Evolutionary conservation across 345 rosid species (phyloP).

Genomic region (Geranium brycei): DNA sequence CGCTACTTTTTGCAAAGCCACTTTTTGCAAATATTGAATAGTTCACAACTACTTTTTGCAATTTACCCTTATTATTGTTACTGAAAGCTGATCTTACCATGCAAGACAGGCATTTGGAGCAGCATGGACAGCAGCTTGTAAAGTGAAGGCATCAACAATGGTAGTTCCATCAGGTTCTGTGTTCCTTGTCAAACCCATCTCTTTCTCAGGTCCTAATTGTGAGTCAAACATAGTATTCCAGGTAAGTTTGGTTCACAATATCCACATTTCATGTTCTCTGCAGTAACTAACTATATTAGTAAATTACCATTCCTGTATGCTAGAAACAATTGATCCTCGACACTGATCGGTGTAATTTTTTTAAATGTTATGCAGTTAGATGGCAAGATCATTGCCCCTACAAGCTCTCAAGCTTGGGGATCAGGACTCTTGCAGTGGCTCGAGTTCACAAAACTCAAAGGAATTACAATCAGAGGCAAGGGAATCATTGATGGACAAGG

Average conservation of each 20-base stretch:
- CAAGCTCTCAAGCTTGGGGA: constrained; percentile 49
- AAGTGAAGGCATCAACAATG: constrained; percentile 40
- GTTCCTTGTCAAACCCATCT: constrained; percentile 58
- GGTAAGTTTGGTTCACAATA: constrained; percentile 22
- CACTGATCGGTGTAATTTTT: not conserved
- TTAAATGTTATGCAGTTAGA: constrained; percentile 40
- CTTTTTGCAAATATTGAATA: no score
- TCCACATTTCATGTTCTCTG: not conserved
- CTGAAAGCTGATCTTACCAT: not conserved
- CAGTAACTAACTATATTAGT: not conserved
- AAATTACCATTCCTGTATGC: no score
- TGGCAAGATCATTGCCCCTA: constrained; percentile 71
- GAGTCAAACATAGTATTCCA: constrained; percentile 47
- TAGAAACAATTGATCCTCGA: not conserved
- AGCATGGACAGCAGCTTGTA: constrained; percentile 68
- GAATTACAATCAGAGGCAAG: constrained; percentile 51
- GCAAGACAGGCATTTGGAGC: constrained; percentile 57
- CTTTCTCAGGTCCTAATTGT: constrained; percentile 59
- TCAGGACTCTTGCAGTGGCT: constrained; percentile 66
- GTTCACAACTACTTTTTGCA: no score
- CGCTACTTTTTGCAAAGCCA: no score
- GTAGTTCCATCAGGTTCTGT: constrained; percentile 58
- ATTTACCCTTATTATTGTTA: no score
- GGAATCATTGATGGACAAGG: constrained; percentile 82
- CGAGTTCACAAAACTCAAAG: constrained; percentile 46